Base-by-base conservation (phyloP, 108 stramenopile genomes). In the Asterionellopsis glacialis region DNA sequence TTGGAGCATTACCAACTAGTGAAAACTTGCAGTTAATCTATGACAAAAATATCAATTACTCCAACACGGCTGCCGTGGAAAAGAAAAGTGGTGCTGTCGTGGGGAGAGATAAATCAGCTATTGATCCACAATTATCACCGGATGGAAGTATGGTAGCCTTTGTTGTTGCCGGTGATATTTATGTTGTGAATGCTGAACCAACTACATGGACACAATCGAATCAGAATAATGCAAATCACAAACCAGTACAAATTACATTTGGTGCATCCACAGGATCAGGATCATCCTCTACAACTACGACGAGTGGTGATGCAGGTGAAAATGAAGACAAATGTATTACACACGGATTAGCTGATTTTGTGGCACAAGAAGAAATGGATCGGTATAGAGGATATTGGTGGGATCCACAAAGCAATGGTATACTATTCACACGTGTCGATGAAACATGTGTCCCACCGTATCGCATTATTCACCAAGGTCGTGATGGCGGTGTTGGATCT, bases 291-390 rank as follows among this genome's bases (percentile, higher is more conserved):
- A 11, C 14, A 11, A 2, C 25, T 14, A 49, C 45, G 4, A 23
- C n/a, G n/a, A n/a, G n/a, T n/a, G n/a, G 6, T 21, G 14, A 51
- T 61, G 15, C 45, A 48, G 5, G 14, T 61, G 14, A 18, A 51
- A 4, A 63, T 52, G 33, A 6, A 7, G 28, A 28, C 7, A 33
- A 23, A 11, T 74, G 81, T n/a, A 71, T 90, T 24, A 86, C 83
- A 0, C 88, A 93, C 73, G 96, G 94, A 14, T 55, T 95, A 14
- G 94, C 96, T 12, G 96, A 97, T 68, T 97, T 90, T 73, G 72
- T 95, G 16, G 90, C 94, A 4, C 90, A 92, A 57, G 96, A 97
- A 75, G 96, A 97, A 76, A 95, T 97, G 96, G 93, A 95, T 64
- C 77, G 93, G 15, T 97, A 94, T 73, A 57, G 80, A 27, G 96